A percentile compares a stretch with the other conserved stretches of the same genome.
Evolutionary conservation across 495 filamentous ascomycete genomes (phyloP).

Genomic region (Neurospora sp.): DNA sequence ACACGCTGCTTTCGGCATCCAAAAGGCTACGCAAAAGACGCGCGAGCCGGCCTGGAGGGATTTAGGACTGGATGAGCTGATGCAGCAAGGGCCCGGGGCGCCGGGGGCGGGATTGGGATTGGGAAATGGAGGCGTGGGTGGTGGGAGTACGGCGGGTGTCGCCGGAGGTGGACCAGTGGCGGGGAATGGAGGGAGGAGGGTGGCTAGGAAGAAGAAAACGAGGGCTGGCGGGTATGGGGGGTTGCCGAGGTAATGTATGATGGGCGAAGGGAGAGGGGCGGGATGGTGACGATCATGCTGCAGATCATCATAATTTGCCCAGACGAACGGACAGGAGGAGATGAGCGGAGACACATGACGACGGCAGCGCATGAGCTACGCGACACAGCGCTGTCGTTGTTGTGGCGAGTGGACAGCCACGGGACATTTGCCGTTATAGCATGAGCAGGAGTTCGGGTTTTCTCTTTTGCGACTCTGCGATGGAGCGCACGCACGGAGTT

Average conservation of each 20-base stretch:
- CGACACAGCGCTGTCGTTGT: not conserved
- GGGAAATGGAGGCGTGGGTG: not conserved
- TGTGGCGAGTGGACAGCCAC: not conserved
- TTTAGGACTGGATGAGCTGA: slow-evolving; percentile 63
- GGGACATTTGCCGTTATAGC: not conserved
- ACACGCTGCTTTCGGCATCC: slow-evolving; percentile 93
- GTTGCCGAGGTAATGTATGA: slow-evolving; percentile 25
- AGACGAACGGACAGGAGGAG: not conserved
- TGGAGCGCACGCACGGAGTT: not conserved
- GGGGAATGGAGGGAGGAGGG: slow-evolving; percentile 6
- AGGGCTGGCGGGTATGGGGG: slow-evolving; percentile 19
- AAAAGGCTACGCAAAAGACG: slow-evolving; percentile 65
- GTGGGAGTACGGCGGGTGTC: slow-evolving; percentile 11
- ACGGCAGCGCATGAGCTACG: not conserved
- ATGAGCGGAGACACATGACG: not conserved
- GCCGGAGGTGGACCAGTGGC: not conserved
- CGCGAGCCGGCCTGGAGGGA: slow-evolving; percentile 79
- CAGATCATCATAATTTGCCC: not conserved
- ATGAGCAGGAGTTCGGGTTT: not conserved
- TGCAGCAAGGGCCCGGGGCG: slow-evolving; percentile 43
- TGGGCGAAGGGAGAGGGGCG: not conserved
- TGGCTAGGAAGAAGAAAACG: slow-evolving; percentile 1
- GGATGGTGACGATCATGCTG: not conserved
- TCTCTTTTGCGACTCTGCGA: not conserved
- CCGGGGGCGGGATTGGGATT: slow-evolving; percentile 4